phyloP scores from a whole-genome alignment of 129 eudicot genomes.

The Rutidosis leptorrhynchoides region DNA sequence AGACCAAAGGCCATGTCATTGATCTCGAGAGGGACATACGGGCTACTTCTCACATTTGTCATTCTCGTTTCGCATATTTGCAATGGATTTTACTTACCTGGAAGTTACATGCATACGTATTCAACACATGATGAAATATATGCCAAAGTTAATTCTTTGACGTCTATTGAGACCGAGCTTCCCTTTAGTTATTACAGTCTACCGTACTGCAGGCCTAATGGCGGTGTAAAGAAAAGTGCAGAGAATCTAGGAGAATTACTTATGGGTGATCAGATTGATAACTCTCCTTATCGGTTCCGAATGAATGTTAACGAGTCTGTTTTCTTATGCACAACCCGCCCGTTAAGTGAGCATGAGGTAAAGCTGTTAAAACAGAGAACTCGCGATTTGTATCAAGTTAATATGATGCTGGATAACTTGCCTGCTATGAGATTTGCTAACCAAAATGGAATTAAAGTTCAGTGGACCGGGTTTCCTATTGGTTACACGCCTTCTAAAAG shows the following conservation, averaged over 20 bases:
- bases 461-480: slow-evolving; percentile 74
- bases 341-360: slow-evolving; percentile 54
- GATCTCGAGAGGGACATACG: slow-evolving; percentile 42
- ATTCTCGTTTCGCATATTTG: slow-evolving; percentile 35
- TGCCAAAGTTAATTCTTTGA: slow-evolving; percentile 66
- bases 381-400: slow-evolving; percentile 69
- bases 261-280: slow-evolving; percentile 73
- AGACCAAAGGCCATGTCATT: slow-evolving; percentile 45
- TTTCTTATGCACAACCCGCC: slow-evolving; percentile 55
- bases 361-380: slow-evolving; percentile 74
- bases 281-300: slow-evolving; percentile 69
- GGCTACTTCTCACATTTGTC: slow-evolving; percentile 36
- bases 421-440: slow-evolving; percentile 61
- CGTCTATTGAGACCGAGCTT: slow-evolving; percentile 72
- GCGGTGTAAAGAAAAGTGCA: slow-evolving; percentile 67
- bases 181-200: slow-evolving; percentile 73
- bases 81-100: slow-evolving; percentile 63
- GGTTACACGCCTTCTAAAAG: slow-evolving; percentile 54
- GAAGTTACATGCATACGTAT: slow-evolving; percentile 73
- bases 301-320: slow-evolving; percentile 62
- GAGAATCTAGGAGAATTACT: slow-evolving; percentile 71
- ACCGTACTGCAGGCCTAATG: slow-evolving; percentile 62
- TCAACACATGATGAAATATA: slow-evolving; percentile 50
- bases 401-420: slow-evolving; percentile 64
- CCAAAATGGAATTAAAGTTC: slow-evolving; percentile 57